These are phyloP conservation scores for Esteya vermicola DNA, from an alignment of 2,329 filamentous ascomycete genomes.

Conservation along the genomic window DNA sequence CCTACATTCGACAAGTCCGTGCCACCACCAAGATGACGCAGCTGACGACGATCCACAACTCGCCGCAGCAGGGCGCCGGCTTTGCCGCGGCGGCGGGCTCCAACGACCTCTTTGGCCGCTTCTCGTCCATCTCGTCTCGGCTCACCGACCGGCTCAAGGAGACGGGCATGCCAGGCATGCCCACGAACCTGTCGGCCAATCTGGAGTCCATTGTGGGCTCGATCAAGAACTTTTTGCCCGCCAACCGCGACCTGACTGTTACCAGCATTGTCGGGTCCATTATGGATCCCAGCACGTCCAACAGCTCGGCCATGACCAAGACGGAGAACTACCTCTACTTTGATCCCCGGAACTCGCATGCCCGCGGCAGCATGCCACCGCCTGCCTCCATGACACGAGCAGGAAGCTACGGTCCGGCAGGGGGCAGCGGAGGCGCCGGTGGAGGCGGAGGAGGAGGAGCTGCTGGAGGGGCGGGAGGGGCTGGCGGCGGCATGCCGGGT, in stretches of 20 bases:
- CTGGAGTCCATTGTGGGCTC: slow-evolving; percentile 90
- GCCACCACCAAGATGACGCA: slow-evolving; percentile 95
- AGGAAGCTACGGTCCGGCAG: slow-evolving; percentile 12
- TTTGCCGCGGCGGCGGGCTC: slow-evolving; percentile 34
- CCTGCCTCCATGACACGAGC: slow-evolving; percentile 42
- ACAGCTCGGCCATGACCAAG: slow-evolving; percentile 84
- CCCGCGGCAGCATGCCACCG: slow-evolving; percentile 79
- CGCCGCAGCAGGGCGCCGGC: slow-evolving; percentile 44
- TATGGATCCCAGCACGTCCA: slow-evolving; percentile 87
- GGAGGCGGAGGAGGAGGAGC: slow-evolving; percentile 14
- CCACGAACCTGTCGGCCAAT: slow-evolving; percentile 55
- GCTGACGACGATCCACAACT: slow-evolving; percentile 74
- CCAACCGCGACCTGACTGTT: slow-evolving; percentile 85
- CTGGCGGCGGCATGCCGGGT: slow-evolving; percentile 31
- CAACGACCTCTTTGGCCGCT: slow-evolving; percentile 79
- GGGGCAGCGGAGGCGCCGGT: slow-evolving; percentile 21
- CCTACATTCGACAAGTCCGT: slow-evolving; percentile 61
- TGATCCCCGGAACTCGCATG: slow-evolving; percentile 85
- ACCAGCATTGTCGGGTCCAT: slow-evolving; percentile 97
- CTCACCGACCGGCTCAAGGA: slow-evolving; percentile 92
- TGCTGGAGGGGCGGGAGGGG: slow-evolving; percentile 14
- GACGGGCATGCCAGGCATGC: slow-evolving; percentile 66
- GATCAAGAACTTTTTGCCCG: slow-evolving; percentile 96
- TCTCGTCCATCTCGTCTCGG: slow-evolving; percentile 81
- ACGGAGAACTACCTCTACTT: slow-evolving; percentile 97